Conservation (phyloP, 768 basidiomycete species). For the Mycena latifolia region DNA sequence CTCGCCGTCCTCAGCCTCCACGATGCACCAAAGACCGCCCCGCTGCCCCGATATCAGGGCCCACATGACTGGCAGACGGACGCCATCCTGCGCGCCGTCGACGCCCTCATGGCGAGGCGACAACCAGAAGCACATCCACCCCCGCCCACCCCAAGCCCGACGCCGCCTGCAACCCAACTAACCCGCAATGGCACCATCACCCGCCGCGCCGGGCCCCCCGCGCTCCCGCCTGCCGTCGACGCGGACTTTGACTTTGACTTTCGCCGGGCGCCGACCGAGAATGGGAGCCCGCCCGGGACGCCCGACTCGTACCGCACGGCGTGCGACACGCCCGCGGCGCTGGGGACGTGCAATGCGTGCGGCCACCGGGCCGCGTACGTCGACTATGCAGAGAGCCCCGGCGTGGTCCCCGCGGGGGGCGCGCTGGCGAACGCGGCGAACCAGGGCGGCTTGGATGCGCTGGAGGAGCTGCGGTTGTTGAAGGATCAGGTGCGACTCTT, state of each 20-base stretch:
- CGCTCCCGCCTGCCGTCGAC: background rate
- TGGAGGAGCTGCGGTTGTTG: conserved; percentile 77
- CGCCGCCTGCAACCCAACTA: background rate
- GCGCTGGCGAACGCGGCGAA: conserved; percentile 67
- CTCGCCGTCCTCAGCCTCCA: conserved; percentile 66
- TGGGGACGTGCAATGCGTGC: conserved; percentile 11
- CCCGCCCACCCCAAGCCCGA: background rate
- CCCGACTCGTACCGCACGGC: conserved; percentile 1
- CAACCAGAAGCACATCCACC: background rate
- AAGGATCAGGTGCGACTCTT: conserved; percentile 65
- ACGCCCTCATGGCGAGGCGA: conserved; percentile 18
- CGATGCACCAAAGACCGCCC: conserved; percentile 55
- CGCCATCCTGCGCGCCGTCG: conserved; percentile 36
- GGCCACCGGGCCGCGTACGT: conserved; percentile 12
- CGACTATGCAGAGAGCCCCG: conserved; percentile 37
- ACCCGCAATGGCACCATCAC: conserved; percentile 7
- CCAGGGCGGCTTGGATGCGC: conserved; percentile 72
- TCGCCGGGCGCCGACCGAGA: background rate
- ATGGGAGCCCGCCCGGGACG: no score
- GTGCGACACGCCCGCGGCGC: background rate
- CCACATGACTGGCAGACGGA: conserved; percentile 67
- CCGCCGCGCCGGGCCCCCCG: background rate
- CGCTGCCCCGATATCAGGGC: conserved; percentile 62
- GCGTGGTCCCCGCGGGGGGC: conserved; percentile 65
- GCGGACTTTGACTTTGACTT: conserved; percentile 11